Conservation (phyloP, 2,329 filamentous ascomycete genomes). For the Magnaporthiopsis rhizophila region DNA sequence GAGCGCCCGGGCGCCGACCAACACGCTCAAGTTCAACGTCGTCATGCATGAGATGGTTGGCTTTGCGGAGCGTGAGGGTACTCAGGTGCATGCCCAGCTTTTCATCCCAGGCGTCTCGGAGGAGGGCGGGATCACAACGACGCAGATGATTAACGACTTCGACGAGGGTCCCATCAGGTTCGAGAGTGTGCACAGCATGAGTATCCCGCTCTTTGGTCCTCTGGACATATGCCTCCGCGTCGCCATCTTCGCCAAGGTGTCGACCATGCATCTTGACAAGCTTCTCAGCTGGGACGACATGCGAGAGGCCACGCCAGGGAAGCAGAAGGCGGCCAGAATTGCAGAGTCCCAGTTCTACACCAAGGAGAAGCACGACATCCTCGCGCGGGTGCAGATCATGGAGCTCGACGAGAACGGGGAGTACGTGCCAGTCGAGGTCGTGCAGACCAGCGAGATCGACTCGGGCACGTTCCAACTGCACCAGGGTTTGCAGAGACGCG, state of each 20-base stretch:
- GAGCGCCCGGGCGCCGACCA: conserved; percentile 82
- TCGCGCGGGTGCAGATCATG: conserved; percentile 78
- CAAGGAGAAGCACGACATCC: conserved; percentile 89
- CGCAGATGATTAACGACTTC: conserved; percentile 88
- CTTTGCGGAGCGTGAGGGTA: conserved; percentile 92
- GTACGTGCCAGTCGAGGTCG: conserved; percentile 86
- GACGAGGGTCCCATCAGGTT: conserved; percentile 89
- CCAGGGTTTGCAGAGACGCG: conserved; percentile 83
- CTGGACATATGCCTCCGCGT: conserved; percentile 71
- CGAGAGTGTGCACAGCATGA: conserved; percentile 98
- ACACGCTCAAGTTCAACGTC: conserved; percentile 94
- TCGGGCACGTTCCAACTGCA: conserved; percentile 90
- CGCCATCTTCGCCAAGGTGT: conserved; percentile 86
- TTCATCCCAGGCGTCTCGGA: conserved; percentile 88
- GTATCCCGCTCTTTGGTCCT: conserved; percentile 71
- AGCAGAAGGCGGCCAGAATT: conserved; percentile 56
- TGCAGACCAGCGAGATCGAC: conserved; percentile 77
- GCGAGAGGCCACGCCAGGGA: conserved; percentile 63
- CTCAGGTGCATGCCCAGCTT: conserved; percentile 92
- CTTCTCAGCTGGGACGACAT: conserved; percentile 98
- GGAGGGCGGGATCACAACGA: conserved; percentile 86
- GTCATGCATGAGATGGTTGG: conserved; percentile 95
- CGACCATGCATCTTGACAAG: conserved; percentile 91
- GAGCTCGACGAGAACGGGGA: conserved; percentile 88
- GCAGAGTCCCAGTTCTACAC: conserved; percentile 88